Evolutionary conservation across 495 filamentous ascomycete species (phyloP).

Genomic region (Viridothelium virens): DNA sequence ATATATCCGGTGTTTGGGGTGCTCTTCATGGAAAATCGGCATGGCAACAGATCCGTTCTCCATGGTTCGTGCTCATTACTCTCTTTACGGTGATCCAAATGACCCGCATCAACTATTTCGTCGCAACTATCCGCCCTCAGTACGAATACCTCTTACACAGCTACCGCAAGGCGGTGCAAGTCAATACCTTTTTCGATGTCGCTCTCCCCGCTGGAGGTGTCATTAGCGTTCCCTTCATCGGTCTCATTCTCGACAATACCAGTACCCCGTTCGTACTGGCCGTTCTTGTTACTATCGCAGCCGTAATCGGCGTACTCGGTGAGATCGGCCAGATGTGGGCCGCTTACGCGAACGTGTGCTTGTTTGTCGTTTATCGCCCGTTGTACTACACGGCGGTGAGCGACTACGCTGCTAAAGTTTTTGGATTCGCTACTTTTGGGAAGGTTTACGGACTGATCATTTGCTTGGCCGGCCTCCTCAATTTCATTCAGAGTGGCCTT

Average conservation of each 20-base stretch:
- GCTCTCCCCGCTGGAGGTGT: conserved; percentile 83
- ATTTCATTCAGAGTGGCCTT: conserved; percentile 76
- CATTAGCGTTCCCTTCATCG: conserved; percentile 79
- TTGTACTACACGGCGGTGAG: conserved; percentile 72
- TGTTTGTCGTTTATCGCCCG: conserved; percentile 72
- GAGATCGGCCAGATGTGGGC: conserved; percentile 62
- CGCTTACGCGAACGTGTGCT: conserved; percentile 66
- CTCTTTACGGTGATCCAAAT: conserved; percentile 85
- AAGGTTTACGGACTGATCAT: conserved; percentile 95
- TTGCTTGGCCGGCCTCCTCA: conserved; percentile 76
- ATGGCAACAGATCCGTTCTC: conserved; percentile 63
- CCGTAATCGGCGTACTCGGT: conserved; percentile 71
- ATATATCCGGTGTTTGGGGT: conserved; percentile 75
- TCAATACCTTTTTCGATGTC: conserved; percentile 85
- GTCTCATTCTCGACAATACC: conserved; percentile 68
- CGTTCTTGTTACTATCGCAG: conserved; percentile 63
- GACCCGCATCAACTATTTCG: conserved; percentile 96
- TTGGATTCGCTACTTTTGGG: conserved; percentile 90
- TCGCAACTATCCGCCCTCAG: conserved; percentile 80
- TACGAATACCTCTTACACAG: conserved; percentile 70
- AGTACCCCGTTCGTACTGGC: conserved; percentile 67
- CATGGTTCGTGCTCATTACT: conserved; percentile 84
- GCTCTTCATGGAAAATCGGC: conserved; percentile 72
- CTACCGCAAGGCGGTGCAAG: conserved; percentile 47
- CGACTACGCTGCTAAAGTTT: conserved; percentile 91